Evolutionary conservation across 2,329 filamentous ascomycete genomes (phyloP).

Genomic region (Lachnellula suecica): DNA sequence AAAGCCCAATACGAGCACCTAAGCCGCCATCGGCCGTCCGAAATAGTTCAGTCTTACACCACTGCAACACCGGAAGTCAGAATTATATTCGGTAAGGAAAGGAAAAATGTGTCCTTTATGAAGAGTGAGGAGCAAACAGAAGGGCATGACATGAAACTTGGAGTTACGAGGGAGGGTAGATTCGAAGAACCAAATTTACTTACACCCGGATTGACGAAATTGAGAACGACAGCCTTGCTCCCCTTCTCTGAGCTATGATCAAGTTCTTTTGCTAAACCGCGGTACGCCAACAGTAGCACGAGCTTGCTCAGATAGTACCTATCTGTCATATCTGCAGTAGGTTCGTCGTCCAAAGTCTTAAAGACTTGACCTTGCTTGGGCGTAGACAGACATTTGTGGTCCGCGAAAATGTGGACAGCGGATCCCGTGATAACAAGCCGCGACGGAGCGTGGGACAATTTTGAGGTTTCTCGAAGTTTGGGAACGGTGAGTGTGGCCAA

Average conservation of each 20-base stretch:
- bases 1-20: slow-evolving; percentile 29
- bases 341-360: slow-evolving; percentile 8
- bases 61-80: too few species aligned
- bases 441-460: slow-evolving; percentile 19
- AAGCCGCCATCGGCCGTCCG: slow-evolving; percentile 35
- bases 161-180: too few species aligned
- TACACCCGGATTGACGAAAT: slow-evolving; percentile 17
- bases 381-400: slow-evolving; percentile 1
- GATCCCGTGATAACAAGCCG: slow-evolving; percentile 34
- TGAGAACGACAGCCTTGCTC: slow-evolving; percentile 12
- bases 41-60: slow-evolving; percentile 47
- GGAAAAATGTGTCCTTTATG: too few species aligned
- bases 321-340: slow-evolving; percentile 2
- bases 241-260: neutral
- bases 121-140: too few species aligned
- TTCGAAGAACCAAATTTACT: too few species aligned
- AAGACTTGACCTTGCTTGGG: slow-evolving; percentile 27
- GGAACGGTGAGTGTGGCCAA: slow-evolving; percentile 25
- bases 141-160: too few species aligned
- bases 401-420: slow-evolving; percentile 31
- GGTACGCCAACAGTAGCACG: slow-evolving; percentile 44
- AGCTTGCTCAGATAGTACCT: slow-evolving; percentile 46
- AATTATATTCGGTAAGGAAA: too few species aligned
- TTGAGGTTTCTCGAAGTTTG: slow-evolving; percentile 23
- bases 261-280: slow-evolving; percentile 36